A percentile compares a stretch with the other conserved stretches of the same genome.
Evolutionary conservation across 805 yeast species (phyloP).

Genomic region (Zygosaccharomyces siamensis): DNA sequence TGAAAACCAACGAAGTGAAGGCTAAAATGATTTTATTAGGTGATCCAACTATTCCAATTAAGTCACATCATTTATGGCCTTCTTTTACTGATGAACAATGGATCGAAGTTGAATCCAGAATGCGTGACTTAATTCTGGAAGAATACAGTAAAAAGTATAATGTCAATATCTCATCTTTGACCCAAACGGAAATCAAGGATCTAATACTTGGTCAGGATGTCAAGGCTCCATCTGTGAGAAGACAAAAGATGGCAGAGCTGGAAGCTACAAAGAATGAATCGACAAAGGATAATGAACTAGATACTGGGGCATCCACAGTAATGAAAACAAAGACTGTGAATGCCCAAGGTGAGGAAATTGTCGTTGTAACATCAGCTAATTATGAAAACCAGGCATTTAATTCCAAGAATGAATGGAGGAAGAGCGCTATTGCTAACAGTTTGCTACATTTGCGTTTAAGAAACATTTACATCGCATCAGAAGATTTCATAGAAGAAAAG

Average conservation of each 20-base stretch:
- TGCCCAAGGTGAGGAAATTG: constrained; percentile 94
- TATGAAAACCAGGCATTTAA: constrained; percentile 82
- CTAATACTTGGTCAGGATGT: constrained; percentile 92
- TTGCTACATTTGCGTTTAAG: constrained; percentile 68
- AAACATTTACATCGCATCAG: constrained; percentile 67
- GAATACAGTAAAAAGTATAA: constrained; percentile 84
- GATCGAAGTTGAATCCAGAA: constrained; percentile 80
- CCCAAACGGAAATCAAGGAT: constrained; percentile 92
- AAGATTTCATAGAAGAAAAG: constrained; percentile 53
- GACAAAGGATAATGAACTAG: constrained; percentile 38
- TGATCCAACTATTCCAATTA: constrained; percentile 61
- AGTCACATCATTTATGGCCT: constrained; percentile 91
- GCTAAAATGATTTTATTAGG: constrained; percentile 73
- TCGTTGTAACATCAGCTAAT: constrained; percentile 84
- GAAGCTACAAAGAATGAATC: constrained; percentile 45
- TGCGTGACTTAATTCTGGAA: constrained; percentile 79
- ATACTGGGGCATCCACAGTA: constrained; percentile 58
- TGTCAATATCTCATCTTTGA: constrained; percentile 78
- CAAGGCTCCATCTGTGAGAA: constrained; percentile 78
- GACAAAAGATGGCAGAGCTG: constrained; percentile 79
- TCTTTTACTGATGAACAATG: constrained; percentile 82
- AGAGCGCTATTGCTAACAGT: constrained; percentile 73
- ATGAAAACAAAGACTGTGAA: constrained; percentile 78
- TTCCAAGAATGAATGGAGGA: constrained; percentile 88
- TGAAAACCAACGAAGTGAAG: constrained; percentile 70